Conservation (phyloP, 1,284 basidiomycete genomes). For the Boletus austroedulis region DNA sequence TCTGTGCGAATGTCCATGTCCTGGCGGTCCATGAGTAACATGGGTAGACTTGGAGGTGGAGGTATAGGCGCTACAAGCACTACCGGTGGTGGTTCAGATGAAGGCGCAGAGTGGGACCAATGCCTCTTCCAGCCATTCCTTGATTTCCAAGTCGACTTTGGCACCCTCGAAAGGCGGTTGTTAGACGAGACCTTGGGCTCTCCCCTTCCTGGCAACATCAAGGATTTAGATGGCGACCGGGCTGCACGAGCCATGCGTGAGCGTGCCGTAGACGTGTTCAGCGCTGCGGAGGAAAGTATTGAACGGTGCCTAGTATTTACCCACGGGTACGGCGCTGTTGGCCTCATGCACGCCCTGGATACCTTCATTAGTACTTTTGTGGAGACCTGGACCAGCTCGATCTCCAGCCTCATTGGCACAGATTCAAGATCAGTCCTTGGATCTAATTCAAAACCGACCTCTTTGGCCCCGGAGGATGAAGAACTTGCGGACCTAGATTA, state of each 20-base stretch:
- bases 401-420: constrained; percentile 41
- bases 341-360: constrained; percentile 73
- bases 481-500: constrained; percentile 80
- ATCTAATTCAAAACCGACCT: constrained; percentile 19
- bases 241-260: constrained; percentile 72
- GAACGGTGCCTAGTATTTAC: constrained; percentile 76
- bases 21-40: constrained; percentile 44
- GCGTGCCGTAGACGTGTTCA: constrained; percentile 67
- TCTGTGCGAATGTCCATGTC: constrained; percentile 74
- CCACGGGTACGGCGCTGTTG: constrained; percentile 78
- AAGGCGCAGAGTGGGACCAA: constrained; percentile 77
- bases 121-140: constrained; percentile 90
- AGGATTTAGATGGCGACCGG: constrained; percentile 46
- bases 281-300: constrained; percentile 77
- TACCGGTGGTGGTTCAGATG: constrained; percentile 19
- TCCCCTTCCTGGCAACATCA: constrained; percentile 37
- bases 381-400: constrained; percentile 55
- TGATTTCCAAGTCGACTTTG: constrained; percentile 84
- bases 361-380: constrained; percentile 64
- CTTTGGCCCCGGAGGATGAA: constrained; percentile 39
- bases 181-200: constrained; percentile 50
- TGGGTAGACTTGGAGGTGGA: constrained; percentile 20
- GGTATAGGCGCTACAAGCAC: constrained; percentile 7
- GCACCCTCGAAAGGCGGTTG: constrained; percentile 69
- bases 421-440: constrained; percentile 9